Base-by-base conservation (phyloP, 78 protist species). In the Tieghemostelium lacteum region DNA sequence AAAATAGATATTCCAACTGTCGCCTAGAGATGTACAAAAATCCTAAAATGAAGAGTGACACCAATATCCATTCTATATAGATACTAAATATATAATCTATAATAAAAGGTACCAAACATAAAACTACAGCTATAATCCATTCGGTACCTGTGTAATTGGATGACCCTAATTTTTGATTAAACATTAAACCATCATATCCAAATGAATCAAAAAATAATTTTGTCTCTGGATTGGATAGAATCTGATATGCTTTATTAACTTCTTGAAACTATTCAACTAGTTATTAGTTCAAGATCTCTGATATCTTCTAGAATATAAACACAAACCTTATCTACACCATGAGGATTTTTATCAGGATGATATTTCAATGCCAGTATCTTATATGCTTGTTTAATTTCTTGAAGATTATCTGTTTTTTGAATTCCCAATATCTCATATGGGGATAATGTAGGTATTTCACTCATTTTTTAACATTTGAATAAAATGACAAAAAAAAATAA, bases 301-400 rank as follows among this genome's bases (percentile, higher is more conserved):
- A 8, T 29, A 4, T 19, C 2, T n/a, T 64, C 3, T 19, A 19
- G 20, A 29, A 29, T 34, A 2, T 64, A 64, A 64, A 12, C 12
- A 4, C 8, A 4, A 49, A 70, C 75, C 39, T 78, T 78, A 66
- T 78, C 75, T 0, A 54, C 88, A 24, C 75, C 74, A 52, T 64
- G 62, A 8, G 88, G 88, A 24, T 83, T 67, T 37, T 92, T 92
- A 49, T 92, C 95, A 10, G 95, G 95, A 72, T 93, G 95, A 75
- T 62, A 93, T 61, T 85, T 93, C 45, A 85, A 63, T 34, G 97
- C 95, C 45, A 93, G 40, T 86, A 57, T 45, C 33, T 67, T 58
- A 63, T 85, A 95, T 8, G 94, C 94, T 54, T 93, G 92, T 58
- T 88, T 87, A 52, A 95, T 95, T 24, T 87, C 95, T 28, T 4